A percentile compares a stretch with the other conserved stretches of the same genome.
Conservation (phyloP, 2,329 filamentous ascomycete genomes). For the Chrysoporthe cubensis region DNA sequence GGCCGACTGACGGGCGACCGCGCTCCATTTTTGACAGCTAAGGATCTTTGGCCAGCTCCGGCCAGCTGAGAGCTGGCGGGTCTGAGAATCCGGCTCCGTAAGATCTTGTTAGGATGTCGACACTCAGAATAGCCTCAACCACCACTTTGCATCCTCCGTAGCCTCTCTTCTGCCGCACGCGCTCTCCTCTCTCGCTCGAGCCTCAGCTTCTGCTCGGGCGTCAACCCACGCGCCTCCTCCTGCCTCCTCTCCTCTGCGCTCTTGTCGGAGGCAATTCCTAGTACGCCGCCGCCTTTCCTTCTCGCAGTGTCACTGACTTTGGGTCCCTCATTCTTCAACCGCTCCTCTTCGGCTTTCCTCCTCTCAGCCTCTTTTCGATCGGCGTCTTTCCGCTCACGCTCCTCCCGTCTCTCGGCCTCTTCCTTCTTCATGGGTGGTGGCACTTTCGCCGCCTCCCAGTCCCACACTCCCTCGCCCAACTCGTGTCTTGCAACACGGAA, state of each 20-base stretch:
- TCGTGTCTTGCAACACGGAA: constrained; percentile 87
- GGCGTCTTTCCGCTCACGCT: constrained; percentile 70
- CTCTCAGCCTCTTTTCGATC: constrained; percentile 71
- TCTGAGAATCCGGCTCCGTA: not conserved
- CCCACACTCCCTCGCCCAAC: constrained; percentile 74
- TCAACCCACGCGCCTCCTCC: constrained; percentile 83
- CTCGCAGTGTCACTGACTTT: constrained; percentile 49
- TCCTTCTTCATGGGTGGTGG: constrained; percentile 70
- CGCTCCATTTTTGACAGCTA: constrained; percentile 3
- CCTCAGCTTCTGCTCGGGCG: constrained; percentile 81
- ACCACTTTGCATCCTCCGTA: constrained; percentile 66
- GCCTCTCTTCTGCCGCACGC: constrained; percentile 86
- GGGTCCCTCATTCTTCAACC: constrained; percentile 69
- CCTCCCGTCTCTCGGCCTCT: constrained; percentile 71
- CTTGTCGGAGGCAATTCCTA: constrained; percentile 66
- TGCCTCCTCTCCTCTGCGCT: constrained; percentile 80
- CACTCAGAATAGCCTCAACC: constrained; percentile 29
- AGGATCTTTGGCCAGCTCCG: not conserved
- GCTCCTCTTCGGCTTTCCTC: constrained; percentile 74
- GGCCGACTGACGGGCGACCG: constrained; percentile 9
- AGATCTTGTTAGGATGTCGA: not conserved
- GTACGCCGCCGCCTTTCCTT: constrained; percentile 54
- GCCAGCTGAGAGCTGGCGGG: not conserved
- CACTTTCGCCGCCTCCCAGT: constrained; percentile 78
- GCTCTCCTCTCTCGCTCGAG: constrained; percentile 89